Conservation (phyloP, 345 rosid genomes). For the Eutrema yunnanense region DNA sequence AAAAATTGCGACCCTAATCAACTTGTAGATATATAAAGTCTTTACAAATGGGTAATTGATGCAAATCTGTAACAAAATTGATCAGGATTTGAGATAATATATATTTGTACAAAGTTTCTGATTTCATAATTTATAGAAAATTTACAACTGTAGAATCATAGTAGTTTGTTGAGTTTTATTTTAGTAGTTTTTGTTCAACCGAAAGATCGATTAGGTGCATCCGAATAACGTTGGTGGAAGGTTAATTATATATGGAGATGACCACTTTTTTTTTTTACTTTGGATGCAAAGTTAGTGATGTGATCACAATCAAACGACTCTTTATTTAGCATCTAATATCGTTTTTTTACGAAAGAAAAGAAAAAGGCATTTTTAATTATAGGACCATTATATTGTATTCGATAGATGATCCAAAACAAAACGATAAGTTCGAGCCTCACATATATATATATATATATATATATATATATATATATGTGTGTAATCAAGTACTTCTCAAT, state of each 20-base stretch:
- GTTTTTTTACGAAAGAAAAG: neutral
- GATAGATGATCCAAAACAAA: constrained; percentile 15
- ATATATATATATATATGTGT: neutral
- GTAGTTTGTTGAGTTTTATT: neutral
- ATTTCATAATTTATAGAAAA: neutral
- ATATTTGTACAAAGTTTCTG: neutral
- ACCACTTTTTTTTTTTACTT: neutral
- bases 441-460: neutral
- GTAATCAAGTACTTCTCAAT: constrained; percentile 14
- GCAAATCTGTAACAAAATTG: neutral
- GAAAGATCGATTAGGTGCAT: neutral
- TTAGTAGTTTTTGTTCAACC: neutral
- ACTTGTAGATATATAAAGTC: neutral
- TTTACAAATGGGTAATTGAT: neutral
- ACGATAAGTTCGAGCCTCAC: constrained; percentile 15
- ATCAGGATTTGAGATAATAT: neutral
- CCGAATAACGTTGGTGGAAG: neutral
- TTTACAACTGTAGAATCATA: neutral
- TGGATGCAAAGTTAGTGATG: constrained; percentile 9
- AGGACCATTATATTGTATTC: neutral
- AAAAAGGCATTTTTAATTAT: neutral
- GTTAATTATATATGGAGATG: neutral
- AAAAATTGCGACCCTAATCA: neutral
- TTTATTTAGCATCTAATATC: neutral
- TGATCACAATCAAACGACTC: constrained; percentile 7